A percentile compares a stretch with the other conserved stretches of the same genome.
Evolutionary conservation across 179 eudicot genomes (phyloP).

Genomic region (Silene noctiflora): DNA sequence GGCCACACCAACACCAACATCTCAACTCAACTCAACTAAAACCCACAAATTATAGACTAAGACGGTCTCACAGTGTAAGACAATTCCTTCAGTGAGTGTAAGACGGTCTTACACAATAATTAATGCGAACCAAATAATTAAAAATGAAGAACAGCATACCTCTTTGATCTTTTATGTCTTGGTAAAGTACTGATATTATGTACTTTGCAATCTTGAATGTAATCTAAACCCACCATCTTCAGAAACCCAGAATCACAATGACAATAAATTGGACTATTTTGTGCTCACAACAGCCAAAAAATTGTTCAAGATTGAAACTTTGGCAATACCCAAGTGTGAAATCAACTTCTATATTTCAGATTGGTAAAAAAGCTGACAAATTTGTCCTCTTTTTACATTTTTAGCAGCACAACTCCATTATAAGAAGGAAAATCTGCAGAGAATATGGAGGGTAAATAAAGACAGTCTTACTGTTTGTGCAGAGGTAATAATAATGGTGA

Average conservation of each 20-base stretch:
- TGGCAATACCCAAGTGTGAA: slow-evolving; percentile 17
- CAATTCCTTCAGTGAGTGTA: too few relatives aligned
- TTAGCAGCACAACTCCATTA: slow-evolving; percentile 4
- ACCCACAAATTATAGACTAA: neutral
- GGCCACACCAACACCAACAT: too few relatives aligned
- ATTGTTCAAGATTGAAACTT: slow-evolving; percentile 4
- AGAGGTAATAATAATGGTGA: slow-evolving; percentile 22
- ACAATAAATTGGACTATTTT: neutral
- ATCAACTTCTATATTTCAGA: slow-evolving; percentile 9
- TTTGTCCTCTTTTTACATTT: slow-evolving; percentile 25
- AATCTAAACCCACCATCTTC: slow-evolving; percentile 67
- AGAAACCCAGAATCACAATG: neutral
- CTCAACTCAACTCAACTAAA: slow-evolving; percentile 10
- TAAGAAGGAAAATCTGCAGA: slow-evolving; percentile 8
- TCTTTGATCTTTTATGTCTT: slow-evolving; percentile 65
- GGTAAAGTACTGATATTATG: slow-evolving; percentile 36
- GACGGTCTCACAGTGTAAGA: neutral
- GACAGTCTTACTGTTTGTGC: neutral
- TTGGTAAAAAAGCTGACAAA: slow-evolving; percentile 9
- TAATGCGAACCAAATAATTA: neutral
- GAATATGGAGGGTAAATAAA: slow-evolving; percentile 1
- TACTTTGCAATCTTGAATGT: slow-evolving; percentile 37
- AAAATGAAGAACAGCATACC: slow-evolving; percentile 36
- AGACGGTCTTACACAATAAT: neutral
- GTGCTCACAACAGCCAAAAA: neutral